Base-by-base conservation (phyloP, 73 alveolate species). In the Blepharisma stoltei region DNA sequence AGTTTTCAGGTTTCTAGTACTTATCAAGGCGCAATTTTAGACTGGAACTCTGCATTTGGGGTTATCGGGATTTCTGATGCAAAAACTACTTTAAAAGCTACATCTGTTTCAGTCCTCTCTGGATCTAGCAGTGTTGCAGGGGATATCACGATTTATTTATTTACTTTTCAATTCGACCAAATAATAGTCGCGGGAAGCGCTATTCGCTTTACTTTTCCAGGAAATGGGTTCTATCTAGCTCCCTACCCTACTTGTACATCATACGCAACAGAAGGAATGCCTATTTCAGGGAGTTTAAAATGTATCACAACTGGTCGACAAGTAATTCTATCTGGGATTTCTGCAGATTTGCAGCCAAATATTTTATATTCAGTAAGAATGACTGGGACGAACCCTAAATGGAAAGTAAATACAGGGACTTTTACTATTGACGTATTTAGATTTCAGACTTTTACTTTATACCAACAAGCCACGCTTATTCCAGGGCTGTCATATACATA, bases 141-240 rank as follows among this genome's bases (percentile, higher is more conserved):
- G 65, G 79, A 69, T n/a, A 69, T 46, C 20, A 37, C 79, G 20
- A 69, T 14, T 7, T 69, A 69, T 43, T n/a, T 44, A 1, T 69
- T 69, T 46, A 69, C 55, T 14, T 69, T 69, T 44, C 55, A 46
- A 43, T 14, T 18, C 6, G 60, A n/a, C 27, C 32, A 11, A 9
- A 11, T 14, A 18, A 38, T 69, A 9, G 54, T 53, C n/a, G 79
- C 65, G 0, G 69, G 60, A 2, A n/a, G 46, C 25, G 5, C 1
- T 4, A 23, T 69, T 38, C 69, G 23, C 32, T 69, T 69, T 69
- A 69, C 79, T n/a, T 69, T 69, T 44, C 79, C 79, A 18, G 48
- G 20, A n/a, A 44, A n/a, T n/a, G 79, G 79, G 5, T 37, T 69
- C n/a, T 69, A 44, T 46, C 11, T 69, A 1, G 32, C 55, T 38